These are phyloP conservation scores for Aspergillus awamori DNA, from an alignment of 2,329 filamentous ascomycete species.

Conservation along the genomic window DNA sequence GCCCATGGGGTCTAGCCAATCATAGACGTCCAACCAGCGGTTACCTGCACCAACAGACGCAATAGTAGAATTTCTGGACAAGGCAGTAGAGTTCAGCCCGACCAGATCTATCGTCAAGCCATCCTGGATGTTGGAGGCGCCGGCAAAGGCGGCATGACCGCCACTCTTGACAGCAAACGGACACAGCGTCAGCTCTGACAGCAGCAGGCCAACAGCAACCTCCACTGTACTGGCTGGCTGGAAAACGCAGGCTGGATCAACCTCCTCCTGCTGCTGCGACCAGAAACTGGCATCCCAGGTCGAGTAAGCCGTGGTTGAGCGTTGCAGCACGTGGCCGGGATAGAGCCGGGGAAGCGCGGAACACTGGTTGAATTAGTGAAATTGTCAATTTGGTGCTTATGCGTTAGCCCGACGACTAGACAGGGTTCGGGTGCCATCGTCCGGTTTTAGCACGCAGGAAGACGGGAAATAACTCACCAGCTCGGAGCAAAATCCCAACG, in stretches of 20 bases:
- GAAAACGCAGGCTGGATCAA: conserved; percentile 40
- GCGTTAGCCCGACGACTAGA: background rate
- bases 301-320: conserved; percentile 22
- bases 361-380: conserved; percentile 14
- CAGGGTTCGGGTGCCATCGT: background rate
- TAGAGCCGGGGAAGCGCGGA: conserved; percentile 18
- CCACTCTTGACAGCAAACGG: conserved; percentile 60
- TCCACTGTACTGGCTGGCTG: conserved; percentile 32
- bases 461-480: background rate
- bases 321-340: conserved; percentile 18
- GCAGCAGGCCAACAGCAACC: conserved; percentile 35
- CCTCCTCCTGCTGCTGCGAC: conserved; percentile 41
- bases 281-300: conserved; percentile 34
- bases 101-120: conserved; percentile 41
- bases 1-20: conserved; percentile 32
- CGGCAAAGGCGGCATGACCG: conserved; percentile 60
- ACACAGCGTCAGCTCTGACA: conserved; percentile 36
- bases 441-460: background rate
- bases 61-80: conserved; percentile 32
- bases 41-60: conserved; percentile 39
- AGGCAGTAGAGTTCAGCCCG: conserved; percentile 31
- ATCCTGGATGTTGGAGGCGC: conserved; percentile 54
- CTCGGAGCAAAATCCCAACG: background rate
- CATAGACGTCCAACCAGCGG: conserved; percentile 40
- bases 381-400: background rate